Conservation (phyloP, 2,329 filamentous ascomycete species). For the Phialemonium atrogriseum region DNA sequence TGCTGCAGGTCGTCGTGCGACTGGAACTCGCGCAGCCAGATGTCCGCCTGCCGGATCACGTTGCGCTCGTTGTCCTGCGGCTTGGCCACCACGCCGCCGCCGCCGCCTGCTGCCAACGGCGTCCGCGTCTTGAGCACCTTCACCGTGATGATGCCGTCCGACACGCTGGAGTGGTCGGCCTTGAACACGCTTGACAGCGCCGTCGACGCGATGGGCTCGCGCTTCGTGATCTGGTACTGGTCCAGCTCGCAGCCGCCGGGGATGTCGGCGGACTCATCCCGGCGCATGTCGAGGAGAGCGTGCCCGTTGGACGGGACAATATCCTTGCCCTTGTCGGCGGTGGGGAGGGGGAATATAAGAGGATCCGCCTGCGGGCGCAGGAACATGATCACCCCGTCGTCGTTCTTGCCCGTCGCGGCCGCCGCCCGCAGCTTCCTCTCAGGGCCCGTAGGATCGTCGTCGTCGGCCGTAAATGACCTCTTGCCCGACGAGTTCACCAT, state of each 20-base stretch:
- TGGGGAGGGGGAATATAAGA: constrained; percentile 43
- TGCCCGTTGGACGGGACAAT: constrained; percentile 37
- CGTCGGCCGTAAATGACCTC: constrained; percentile 37
- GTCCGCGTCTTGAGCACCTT: constrained; percentile 51
- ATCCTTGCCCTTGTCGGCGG: constrained; percentile 36
- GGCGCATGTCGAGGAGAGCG: constrained; percentile 41
- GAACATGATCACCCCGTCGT: constrained; percentile 43
- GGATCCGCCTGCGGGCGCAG: constrained; percentile 39
- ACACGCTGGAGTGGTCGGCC: constrained; percentile 42
- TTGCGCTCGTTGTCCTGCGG: constrained; percentile 43
- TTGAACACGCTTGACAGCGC: constrained; percentile 48
- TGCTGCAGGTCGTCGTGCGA: constrained; percentile 47
- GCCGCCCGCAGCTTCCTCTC: constrained; percentile 32
- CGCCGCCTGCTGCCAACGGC: constrained; percentile 10
- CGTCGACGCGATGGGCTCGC: constrained; percentile 47
- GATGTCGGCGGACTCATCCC: constrained; percentile 40
- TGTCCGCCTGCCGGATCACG: constrained; percentile 50
- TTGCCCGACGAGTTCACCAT: constrained; percentile 40
- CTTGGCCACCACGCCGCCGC: constrained; percentile 24
- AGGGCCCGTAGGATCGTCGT: constrained; percentile 25
- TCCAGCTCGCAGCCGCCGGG: constrained; percentile 43
- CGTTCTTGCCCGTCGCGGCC: constrained; percentile 12
- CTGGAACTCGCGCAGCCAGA: constrained; percentile 50
- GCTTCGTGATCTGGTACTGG: constrained; percentile 46
- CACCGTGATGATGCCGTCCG: constrained; percentile 48